Percentiles rank a stretch among this genome's conserved stretches.
Evolutionary conservation across 1,284 basidiomycete species (phyloP).

Genomic region (Cutaneotrichosporon dermatis): DNA sequence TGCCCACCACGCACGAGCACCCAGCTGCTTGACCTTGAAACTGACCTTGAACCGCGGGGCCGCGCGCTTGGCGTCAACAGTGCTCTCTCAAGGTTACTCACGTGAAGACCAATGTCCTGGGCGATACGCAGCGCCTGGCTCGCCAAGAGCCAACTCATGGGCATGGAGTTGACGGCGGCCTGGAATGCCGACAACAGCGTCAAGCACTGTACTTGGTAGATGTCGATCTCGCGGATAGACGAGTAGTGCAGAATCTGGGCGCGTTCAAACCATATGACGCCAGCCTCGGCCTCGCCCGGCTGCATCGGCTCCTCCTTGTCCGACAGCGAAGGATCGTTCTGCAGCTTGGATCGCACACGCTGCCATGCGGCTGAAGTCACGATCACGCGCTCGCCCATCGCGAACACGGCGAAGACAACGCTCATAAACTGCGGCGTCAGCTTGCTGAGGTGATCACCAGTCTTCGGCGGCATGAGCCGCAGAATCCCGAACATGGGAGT

Average conservation of each 20-base stretch:
- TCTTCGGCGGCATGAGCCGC: not conserved
- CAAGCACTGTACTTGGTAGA: constrained; percentile 80
- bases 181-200: constrained; percentile 80
- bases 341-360: constrained; percentile 59
- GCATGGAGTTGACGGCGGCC: constrained; percentile 81
- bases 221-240: constrained; percentile 69
- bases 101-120: constrained; percentile 83
- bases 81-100: constrained; percentile 50
- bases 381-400: constrained; percentile 60
- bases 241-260: constrained; percentile 83
- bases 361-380: constrained; percentile 57
- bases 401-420: constrained; percentile 76
- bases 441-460: constrained; percentile 5
- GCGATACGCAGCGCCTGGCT: constrained; percentile 80
- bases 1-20: constrained; percentile 84
- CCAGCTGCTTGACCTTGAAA: constrained; percentile 76
- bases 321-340: constrained; percentile 19
- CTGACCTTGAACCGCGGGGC: constrained; percentile 65
- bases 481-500: not conserved
- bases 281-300: constrained; percentile 44
- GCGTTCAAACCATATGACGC: constrained; percentile 44
- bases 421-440: constrained; percentile 72
- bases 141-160: constrained; percentile 82
- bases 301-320: constrained; percentile 20
- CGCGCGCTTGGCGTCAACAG: constrained; percentile 59